Evolutionary conservation across 768 basidiomycete genomes (phyloP).

Genomic region (Cubamyces lactineus): DNA sequence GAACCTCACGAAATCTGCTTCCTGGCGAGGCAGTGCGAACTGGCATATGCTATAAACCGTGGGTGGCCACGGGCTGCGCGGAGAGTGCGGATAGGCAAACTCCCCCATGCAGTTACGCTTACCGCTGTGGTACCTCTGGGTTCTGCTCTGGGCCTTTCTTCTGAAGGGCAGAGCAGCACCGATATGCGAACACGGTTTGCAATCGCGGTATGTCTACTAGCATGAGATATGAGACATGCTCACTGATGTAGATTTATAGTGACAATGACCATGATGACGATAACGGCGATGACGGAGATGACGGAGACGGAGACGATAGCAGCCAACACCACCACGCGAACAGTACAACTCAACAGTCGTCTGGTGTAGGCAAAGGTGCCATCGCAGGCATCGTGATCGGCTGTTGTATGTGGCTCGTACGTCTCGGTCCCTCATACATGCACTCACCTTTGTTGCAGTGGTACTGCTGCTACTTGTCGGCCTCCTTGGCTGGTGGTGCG

Average conservation of each 20-base stretch:
- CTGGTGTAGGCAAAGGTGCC: constrained; percentile 19
- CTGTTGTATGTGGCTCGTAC: constrained; percentile 24
- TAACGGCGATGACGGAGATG: constrained; percentile 10
- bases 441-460: constrained; percentile 12
- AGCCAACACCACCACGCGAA: constrained; percentile 8
- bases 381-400: constrained; percentile 35
- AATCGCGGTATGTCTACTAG: constrained; percentile 2
- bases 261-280: constrained; percentile 22
- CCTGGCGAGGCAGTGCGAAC: constrained; percentile 15
- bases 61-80: background rate
- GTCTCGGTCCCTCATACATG: no score
- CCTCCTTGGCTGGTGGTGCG: constrained; percentile 19
- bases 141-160: constrained; percentile 11
- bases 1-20: constrained; percentile 4
- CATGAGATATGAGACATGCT: background rate
- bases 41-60: constrained; percentile 11
- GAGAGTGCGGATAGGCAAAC: background rate
- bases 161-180: constrained; percentile 11
- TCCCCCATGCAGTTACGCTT: constrained; percentile 19
- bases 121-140: constrained; percentile 10
- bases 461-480: constrained; percentile 18
- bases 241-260: background rate
- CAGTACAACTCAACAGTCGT: background rate
- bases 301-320: constrained; percentile 15
- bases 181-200: background rate